Evolutionary conservation across 2,329 filamentous ascomycete species (phyloP).

Genomic region (Colletotrichum sp.): DNA sequence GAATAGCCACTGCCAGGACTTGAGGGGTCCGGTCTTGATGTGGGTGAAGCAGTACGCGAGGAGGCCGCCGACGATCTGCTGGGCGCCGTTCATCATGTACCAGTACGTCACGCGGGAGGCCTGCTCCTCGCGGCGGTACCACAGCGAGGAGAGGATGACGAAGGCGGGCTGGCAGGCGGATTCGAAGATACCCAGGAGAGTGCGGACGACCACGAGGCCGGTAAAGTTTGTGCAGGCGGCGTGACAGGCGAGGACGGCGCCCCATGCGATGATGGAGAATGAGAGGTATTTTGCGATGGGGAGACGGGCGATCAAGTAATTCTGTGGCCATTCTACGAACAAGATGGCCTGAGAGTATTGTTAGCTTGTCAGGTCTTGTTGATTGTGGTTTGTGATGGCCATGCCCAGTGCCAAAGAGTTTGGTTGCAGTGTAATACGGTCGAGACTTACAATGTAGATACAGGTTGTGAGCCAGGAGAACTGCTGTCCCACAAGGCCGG

Average conservation of each 20-base stretch:
- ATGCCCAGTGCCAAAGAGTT: background rate
- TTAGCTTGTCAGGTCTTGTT: background rate
- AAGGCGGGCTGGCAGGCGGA: constrained; percentile 73
- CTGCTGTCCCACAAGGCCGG: constrained; percentile 42
- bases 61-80: constrained; percentile 75
- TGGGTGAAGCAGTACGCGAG: constrained; percentile 69
- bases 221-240: constrained; percentile 66
- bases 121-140: constrained; percentile 75
- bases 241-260: constrained; percentile 62
- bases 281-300: constrained; percentile 72
- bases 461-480: constrained; percentile 76
- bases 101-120: constrained; percentile 71
- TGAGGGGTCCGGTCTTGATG: constrained; percentile 57
- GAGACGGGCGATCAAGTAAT: constrained; percentile 62
- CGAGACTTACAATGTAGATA: constrained; percentile 74
- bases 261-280: constrained; percentile 67
- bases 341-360: rapidly evolving
- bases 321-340: constrained; percentile 64
- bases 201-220: constrained; percentile 64
- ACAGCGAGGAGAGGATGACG: constrained; percentile 70
- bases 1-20: constrained; percentile 74
- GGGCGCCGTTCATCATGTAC: constrained; percentile 80
- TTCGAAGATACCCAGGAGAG: constrained; percentile 74
- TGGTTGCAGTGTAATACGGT: too few species aligned
- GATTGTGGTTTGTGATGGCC: constrained; percentile 39